Evolutionary conservation across 2,329 filamentous ascomycete species (phyloP), one percentile per base, ranked within the genome.

Genomic region (Ilyonectria mors-panacis): DNA sequence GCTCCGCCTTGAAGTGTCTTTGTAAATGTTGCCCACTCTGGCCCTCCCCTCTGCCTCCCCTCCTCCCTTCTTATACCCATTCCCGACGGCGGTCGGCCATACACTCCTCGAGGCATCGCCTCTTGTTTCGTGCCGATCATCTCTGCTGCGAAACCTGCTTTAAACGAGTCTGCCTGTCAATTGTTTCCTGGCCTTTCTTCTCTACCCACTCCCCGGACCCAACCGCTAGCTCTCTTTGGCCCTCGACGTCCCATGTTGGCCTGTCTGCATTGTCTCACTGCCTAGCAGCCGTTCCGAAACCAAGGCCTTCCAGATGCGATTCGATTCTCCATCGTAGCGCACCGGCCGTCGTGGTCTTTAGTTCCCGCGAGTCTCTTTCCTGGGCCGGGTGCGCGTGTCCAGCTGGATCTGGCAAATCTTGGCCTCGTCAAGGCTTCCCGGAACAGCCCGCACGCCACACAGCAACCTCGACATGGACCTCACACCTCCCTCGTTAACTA

Each of bases 401-500:
- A 61, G 63, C 58, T 75, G 68, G 70, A 71, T 73, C 67, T 72
- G 70, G 63, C 67, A 71, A 53, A 71, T 70, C 71, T 68, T 61
- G 73, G 73, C 70, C 64, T 72, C 64, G 62, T 74, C 70, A 71
- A 74, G 73, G 62, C 73, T 54, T 73, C 69, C 69, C 58, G 70
- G 71, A 65, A 60, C 70, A 66, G 72, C 69, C 71, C 70, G 70
- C 69, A 67, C 66, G 69, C 68, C 73, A 70, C 70, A 64, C 61
- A 71, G 72, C 72, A 66, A 69, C 66, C 77, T 76, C 74, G 75
- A 76, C 78, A 87, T 87, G 85, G 85, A 86, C 77, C 80, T 83
- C 71, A 84, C 84, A 78, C 85, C 85, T 72, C 84, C 83, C 61
- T 81, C 84, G 51, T 79, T 85, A 64, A 84, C 81, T 65, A 76